These are phyloP conservation scores for Stevia rebaudiana DNA, from an alignment of 140 eudicot species.

Conservation along the genomic window DNA sequence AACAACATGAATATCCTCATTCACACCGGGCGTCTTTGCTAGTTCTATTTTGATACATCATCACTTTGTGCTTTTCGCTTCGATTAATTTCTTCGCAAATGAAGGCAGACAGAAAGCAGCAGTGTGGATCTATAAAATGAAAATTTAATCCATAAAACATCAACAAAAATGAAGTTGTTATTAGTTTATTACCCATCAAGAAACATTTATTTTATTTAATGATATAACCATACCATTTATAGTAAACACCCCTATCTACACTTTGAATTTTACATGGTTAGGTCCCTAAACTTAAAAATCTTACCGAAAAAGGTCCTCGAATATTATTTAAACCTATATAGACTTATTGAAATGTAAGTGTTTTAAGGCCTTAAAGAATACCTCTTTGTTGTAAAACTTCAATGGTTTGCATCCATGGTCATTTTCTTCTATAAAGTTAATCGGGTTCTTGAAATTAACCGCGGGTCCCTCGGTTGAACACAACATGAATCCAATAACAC, in stretches of 20 bases:
- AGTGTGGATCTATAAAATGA: conserved; percentile 52
- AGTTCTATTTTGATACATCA: background rate
- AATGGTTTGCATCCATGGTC: conserved; percentile 47
- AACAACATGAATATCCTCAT: conserved; percentile 13
- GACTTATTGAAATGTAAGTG: too few relatives aligned
- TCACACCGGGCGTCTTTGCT: background rate
- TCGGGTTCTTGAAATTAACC: conserved; percentile 80
- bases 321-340: too few relatives aligned
- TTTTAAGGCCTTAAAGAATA: background rate
- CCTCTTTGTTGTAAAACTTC: conserved; percentile 91
- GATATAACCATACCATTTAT: too few relatives aligned
- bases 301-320: too few relatives aligned
- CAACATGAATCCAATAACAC: conserved; percentile 92
- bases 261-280: too few relatives aligned
- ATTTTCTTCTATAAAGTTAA: conserved; percentile 68
- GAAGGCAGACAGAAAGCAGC: conserved; percentile 97
- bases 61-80: conserved; percentile 42
- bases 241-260: too few relatives aligned
- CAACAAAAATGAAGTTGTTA: background rate
- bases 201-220: too few relatives aligned
- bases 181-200: too few relatives aligned
- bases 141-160: background rate
- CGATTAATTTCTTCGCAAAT: conserved; percentile 79
- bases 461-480: conserved; percentile 90
- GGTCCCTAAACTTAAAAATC: too few relatives aligned